phyloP scores from a whole-genome alignment of 257 asterid genomes.

The Datura wrightii region DNA sequence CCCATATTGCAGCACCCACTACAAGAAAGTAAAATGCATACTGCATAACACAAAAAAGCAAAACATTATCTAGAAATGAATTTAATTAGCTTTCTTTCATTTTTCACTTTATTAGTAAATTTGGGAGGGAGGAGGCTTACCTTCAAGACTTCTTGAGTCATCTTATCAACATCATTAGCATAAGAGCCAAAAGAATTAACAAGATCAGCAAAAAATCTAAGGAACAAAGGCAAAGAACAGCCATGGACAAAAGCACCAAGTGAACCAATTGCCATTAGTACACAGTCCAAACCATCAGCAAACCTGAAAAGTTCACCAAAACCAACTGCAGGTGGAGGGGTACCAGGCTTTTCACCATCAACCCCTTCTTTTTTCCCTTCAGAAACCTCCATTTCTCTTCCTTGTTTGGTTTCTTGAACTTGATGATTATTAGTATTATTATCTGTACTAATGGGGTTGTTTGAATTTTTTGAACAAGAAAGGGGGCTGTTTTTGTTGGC shows the following conservation, averaged over 20 bases:
- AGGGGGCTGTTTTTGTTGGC: slow-evolving; percentile 28
- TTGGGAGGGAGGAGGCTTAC: slow-evolving; percentile 35
- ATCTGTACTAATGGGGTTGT: neutral
- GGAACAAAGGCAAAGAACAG: slow-evolving; percentile 87
- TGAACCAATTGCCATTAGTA: slow-evolving; percentile 78
- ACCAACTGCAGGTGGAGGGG: slow-evolving; percentile 57
- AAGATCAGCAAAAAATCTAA: slow-evolving; percentile 98
- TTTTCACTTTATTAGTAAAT: neutral
- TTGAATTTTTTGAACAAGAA: neutral
- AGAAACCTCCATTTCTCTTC: slow-evolving; percentile 42
- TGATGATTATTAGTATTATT: neutral
- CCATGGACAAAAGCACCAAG: slow-evolving; percentile 97
- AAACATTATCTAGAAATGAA: slow-evolving; percentile 32
- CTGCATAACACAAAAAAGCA: slow-evolving; percentile 54
- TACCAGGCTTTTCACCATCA: slow-evolving; percentile 54
- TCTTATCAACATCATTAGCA: slow-evolving; percentile 86
- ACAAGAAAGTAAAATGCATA: slow-evolving; percentile 97
- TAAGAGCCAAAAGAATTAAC: slow-evolving; percentile 95
- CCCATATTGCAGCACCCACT: slow-evolving; percentile 99
- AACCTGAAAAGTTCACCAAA: slow-evolving; percentile 81
- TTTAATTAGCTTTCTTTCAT: neutral
- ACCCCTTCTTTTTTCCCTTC: slow-evolving; percentile 47
- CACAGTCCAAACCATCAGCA: slow-evolving; percentile 84
- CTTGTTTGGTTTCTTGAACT: neutral
- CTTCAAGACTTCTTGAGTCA: slow-evolving; percentile 96